phyloP scores from a whole-genome alignment of 2,329 filamentous ascomycete genomes.

The Ceratocystis destructans region DNA sequence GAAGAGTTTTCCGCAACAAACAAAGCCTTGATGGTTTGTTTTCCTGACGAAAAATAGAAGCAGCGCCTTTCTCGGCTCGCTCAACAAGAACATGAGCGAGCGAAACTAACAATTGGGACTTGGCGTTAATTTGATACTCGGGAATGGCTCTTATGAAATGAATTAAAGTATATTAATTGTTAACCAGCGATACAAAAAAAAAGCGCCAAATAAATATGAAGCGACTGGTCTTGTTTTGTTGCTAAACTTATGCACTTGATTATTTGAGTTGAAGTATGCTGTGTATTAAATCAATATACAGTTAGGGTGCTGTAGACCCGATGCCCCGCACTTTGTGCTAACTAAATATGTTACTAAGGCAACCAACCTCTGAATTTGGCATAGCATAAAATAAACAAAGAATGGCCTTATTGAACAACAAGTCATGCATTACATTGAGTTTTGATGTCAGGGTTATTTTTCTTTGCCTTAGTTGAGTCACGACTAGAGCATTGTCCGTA shows the following conservation, averaged over 20 bases:
- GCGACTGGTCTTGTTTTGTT: background rate
- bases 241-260: background rate
- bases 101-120: constrained; percentile 10
- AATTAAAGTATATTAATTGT: constrained; percentile 16
- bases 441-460: too few relatives aligned
- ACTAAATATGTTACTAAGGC: constrained; percentile 10
- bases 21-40: constrained; percentile 15
- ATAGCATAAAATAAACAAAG: background rate
- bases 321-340: background rate
- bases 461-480: too few relatives aligned
- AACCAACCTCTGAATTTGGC: constrained; percentile 7
- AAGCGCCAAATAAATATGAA: constrained; percentile 15
- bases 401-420: background rate
- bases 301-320: background rate
- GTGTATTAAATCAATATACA: background rate
- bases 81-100: background rate
- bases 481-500: too few relatives aligned
- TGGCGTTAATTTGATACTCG: constrained; percentile 11
- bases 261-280: background rate
- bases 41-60: constrained; percentile 13
- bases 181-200: constrained; percentile 16
- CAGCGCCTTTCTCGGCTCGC: constrained; percentile 7
- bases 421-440: background rate
- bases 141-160: constrained; percentile 16
- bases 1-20: constrained; percentile 18